phyloP scores from a whole-genome alignment of 2,329 filamentous ascomycete genomes.

The Alternaria incomplexa region DNA sequence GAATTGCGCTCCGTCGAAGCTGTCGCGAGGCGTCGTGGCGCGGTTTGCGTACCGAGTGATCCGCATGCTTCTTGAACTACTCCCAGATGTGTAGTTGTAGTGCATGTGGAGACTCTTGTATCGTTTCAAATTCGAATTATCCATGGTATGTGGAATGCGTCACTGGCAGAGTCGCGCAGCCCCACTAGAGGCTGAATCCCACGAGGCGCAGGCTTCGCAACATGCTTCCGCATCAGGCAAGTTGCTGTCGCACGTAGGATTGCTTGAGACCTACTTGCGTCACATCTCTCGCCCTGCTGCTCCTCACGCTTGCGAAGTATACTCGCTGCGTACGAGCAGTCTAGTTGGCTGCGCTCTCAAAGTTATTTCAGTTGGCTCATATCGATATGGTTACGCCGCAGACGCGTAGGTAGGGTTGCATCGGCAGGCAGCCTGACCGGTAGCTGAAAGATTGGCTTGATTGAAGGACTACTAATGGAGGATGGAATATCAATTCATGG shows the following conservation, averaged over 20 bases:
- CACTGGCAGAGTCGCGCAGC: constrained; percentile 5
- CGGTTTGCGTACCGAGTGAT: constrained; percentile 6
- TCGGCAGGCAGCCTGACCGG: constrained; percentile 8
- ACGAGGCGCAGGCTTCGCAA: constrained; percentile 10
- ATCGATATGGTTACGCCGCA: constrained; percentile 6
- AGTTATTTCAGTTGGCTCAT: background rate
- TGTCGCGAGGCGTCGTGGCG: constrained; percentile 4
- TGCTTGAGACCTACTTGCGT: background rate
- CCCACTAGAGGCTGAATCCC: constrained; percentile 7
- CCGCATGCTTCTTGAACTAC: background rate
- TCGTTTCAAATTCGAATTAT: background rate
- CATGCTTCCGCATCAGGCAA: constrained; percentile 7
- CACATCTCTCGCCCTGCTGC: background rate
- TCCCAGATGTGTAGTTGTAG: background rate
- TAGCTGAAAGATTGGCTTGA: constrained; percentile 14
- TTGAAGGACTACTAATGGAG: constrained; percentile 10
- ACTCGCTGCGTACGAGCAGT: background rate
- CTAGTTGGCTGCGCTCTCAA: background rate
- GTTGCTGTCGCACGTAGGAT: constrained; percentile 2
- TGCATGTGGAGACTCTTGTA: background rate
- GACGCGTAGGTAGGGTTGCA: constrained; percentile 12
- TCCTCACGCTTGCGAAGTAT: constrained; percentile 1
- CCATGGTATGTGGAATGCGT: background rate
- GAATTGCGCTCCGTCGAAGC: background rate
- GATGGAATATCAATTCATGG: background rate